Base-by-base conservation (phyloP, 345 rosid species). In the Citropsis articulata region DNA sequence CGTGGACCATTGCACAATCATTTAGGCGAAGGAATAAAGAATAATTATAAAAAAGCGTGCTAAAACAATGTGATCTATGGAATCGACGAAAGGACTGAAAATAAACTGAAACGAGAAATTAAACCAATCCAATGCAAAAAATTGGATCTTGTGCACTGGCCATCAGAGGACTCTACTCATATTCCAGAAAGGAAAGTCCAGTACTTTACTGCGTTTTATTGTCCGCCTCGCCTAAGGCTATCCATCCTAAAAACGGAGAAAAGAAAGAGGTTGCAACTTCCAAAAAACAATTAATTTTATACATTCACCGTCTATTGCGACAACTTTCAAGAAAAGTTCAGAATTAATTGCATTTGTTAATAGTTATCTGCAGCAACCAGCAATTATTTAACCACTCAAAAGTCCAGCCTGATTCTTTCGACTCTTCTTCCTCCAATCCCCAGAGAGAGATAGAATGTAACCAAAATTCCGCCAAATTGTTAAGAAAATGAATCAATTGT, bases 251-350 rank as follows among this genome's bases (percentile, higher is more conserved):
- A 50, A 53, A 53, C 7, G 0, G 7, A 4, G 22, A 18, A 53
- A 53, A 53, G 57, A 48, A 48, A 48, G 57, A 53, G 7, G 57
- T 19, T 50, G 56, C 22, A 50, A 18, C 56, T 50, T 50, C 57
- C 57, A 18, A 53, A 14, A 1, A 75, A 27, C 25, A 63, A 64
- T 14, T 73, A 70, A 45, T 48, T 18, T 38, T 16, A 25, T 25
- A 25, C 7, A 60, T 40, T 25, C 56, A 2, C 4, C n/a, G 9
- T 25, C 35, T 28, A 25, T 40, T 61, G 42, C 21, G 7, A 28
- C 67, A 63, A 63, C 14, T 63, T 62, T 12, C 21, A 10, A 31
- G 45, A 56, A 67, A 10, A 69, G 65, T 67, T 76, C 79, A 67
- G 73, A 59, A 56, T 27, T 24, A 53, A 50, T 12, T 28, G 66